phyloP scores from a whole-genome alignment of 805 yeast species.

The Suhomyces canberraensis region DNA sequence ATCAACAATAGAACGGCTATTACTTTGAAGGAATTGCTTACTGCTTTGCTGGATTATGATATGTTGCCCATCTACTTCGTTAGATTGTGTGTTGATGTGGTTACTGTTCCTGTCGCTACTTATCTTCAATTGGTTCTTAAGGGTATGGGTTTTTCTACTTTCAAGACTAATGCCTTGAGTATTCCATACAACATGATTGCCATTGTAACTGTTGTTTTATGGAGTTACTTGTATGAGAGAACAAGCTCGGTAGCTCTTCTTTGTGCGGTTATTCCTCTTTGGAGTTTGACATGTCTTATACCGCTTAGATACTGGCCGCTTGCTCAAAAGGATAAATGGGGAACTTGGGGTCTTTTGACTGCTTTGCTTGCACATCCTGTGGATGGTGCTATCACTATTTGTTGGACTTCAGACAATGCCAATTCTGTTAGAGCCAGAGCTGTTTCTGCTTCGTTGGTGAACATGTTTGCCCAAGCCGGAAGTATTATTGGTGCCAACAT shows the following conservation, averaged over 20 bases:
- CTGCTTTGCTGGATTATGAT: conserved; percentile 38
- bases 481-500: conserved; percentile 53
- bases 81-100: conserved; percentile 16
- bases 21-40: conserved; percentile 34
- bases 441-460: conserved; percentile 61
- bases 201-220: conserved; percentile 16
- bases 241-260: conserved; percentile 22
- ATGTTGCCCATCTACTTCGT: conserved; percentile 13
- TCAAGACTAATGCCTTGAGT: conserved; percentile 48
- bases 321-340: conserved; percentile 39
- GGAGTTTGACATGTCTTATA: conserved; percentile 25
- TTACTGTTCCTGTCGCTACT: conserved; percentile 6
- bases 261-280: conserved; percentile 22
- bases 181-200: conserved; percentile 46
- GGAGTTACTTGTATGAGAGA: conserved; percentile 21
- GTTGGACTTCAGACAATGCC: conserved; percentile 62
- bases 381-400: conserved; percentile 53
- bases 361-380: conserved; percentile 44
- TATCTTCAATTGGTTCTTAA: conserved; percentile 11
- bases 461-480: conserved; percentile 61
- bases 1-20: conserved; percentile 62
- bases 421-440: conserved; percentile 63
- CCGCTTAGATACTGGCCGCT: conserved; percentile 42
- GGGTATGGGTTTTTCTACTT: conserved; percentile 49
- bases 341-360: conserved; percentile 38